A percentile compares a stretch with the other conserved stretches of the same genome.
phyloP scores from a whole-genome alignment of 2,329 filamentous ascomycete species.

The Epicoccum sorghinum region DNA sequence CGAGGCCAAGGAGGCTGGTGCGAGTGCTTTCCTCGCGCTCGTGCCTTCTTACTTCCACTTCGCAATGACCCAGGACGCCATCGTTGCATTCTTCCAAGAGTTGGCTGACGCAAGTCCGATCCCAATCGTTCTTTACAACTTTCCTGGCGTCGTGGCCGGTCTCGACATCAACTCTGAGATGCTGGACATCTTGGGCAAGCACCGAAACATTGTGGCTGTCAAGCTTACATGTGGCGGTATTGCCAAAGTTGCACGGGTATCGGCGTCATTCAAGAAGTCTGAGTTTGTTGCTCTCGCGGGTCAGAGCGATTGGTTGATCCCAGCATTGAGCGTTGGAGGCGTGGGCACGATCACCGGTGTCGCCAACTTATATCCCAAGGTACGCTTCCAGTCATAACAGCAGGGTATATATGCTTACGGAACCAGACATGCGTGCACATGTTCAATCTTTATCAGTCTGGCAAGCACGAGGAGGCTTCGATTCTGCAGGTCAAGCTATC shows the following conservation, averaged over 20 bases:
- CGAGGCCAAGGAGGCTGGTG: slow-evolving; percentile 48
- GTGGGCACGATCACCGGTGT: slow-evolving; percentile 68
- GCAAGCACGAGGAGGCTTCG: slow-evolving; percentile 56
- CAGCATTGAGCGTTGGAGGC: slow-evolving; percentile 63
- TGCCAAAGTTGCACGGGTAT: slow-evolving; percentile 51
- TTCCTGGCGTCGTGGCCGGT: slow-evolving; percentile 52
- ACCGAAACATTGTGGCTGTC: slow-evolving; percentile 47
- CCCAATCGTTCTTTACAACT: slow-evolving; percentile 57
- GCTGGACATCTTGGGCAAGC: slow-evolving; percentile 44
- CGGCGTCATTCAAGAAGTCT: slow-evolving; percentile 44
- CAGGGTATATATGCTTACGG: slow-evolving; percentile 7
- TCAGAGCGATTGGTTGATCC: slow-evolving; percentile 57
- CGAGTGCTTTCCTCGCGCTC: slow-evolving; percentile 48
- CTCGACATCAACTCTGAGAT: slow-evolving; percentile 53
- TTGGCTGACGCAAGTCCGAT: slow-evolving; percentile 48
- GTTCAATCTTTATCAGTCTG: slow-evolving; percentile 57
- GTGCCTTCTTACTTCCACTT: slow-evolving; percentile 51
- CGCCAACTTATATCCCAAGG: slow-evolving; percentile 66
- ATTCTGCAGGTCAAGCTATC: slow-evolving; percentile 59
- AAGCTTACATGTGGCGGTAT: slow-evolving; percentile 49
- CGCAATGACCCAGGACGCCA: slow-evolving; percentile 46
- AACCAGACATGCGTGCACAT: slow-evolving; percentile 50
- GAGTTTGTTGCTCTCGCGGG: slow-evolving; percentile 51
- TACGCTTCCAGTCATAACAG: slow-evolving; percentile 9
- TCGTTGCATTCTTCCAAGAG: slow-evolving; percentile 45